These are phyloP conservation scores for Dryas drummondii DNA, from an alignment of 306 rosid species.

Conservation along the genomic window DNA sequence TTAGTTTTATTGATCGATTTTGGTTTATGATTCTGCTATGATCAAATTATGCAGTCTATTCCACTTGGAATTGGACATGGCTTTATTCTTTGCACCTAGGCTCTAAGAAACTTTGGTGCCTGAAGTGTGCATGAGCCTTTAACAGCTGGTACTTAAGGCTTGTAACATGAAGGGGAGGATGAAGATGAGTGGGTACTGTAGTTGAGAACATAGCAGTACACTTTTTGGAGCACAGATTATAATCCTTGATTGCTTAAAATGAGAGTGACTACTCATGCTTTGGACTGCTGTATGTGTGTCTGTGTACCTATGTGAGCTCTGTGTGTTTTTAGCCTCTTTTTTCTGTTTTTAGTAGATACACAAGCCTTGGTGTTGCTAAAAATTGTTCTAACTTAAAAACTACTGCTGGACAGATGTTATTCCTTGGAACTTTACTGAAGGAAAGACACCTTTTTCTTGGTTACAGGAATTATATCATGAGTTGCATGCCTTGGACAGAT, in stretches of 20 bases:
- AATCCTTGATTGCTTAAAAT: background rate
- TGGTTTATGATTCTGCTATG: too few relatives aligned
- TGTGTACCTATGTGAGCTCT: background rate
- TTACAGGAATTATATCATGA: conserved; percentile 94
- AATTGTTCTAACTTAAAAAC: background rate
- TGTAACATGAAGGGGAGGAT: conserved; percentile 1
- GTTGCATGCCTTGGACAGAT: conserved; percentile 91
- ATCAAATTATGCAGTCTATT: background rate
- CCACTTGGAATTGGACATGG: background rate
- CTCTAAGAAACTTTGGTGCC: background rate
- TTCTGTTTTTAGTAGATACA: background rate
- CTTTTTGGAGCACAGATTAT: background rate
- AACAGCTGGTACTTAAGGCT: conserved; percentile 6
- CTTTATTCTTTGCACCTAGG: background rate
- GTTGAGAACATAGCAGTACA: background rate
- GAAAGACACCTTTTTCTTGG: conserved; percentile 20
- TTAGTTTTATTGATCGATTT: background rate
- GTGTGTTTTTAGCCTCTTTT: background rate
- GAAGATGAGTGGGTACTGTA: background rate
- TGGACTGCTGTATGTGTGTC: conserved; percentile 8
- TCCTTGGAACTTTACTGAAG: conserved; percentile 22
- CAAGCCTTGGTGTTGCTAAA: background rate
- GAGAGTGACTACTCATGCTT: background rate
- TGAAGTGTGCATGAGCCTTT: background rate
- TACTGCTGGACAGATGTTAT: conserved; percentile 9